These are phyloP conservation scores for Suillus decipiens DNA, from an alignment of 768 basidiomycete genomes.

Conservation along the genomic window DNA sequence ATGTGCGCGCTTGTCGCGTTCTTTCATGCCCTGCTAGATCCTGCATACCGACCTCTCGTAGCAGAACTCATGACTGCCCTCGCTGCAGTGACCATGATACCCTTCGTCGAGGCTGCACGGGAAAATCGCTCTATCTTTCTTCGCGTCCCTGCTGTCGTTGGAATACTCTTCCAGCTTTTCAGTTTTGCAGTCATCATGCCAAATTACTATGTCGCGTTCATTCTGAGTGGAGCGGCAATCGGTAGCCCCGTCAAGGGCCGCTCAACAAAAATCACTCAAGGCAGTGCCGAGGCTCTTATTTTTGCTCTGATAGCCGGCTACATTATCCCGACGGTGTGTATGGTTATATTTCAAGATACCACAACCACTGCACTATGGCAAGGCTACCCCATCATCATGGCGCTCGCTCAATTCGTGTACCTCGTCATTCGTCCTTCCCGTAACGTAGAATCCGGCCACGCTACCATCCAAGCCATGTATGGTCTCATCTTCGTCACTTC, in stretches of 20 bases:
- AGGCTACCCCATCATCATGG: constrained; percentile 48
- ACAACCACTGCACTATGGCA: constrained; percentile 56
- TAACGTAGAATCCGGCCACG: constrained; percentile 20
- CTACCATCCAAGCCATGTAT: constrained; percentile 23
- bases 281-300: constrained; percentile 52
- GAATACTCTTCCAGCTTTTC: constrained; percentile 42
- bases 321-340: constrained; percentile 46
- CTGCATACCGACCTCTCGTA: constrained; percentile 20
- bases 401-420: constrained; percentile 42
- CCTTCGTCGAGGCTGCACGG: constrained; percentile 47
- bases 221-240: constrained; percentile 37
- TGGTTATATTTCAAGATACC: constrained; percentile 45
- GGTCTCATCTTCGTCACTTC: constrained; percentile 20
- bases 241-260: constrained; percentile 16
- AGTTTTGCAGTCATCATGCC: constrained; percentile 48
- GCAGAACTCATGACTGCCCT: constrained; percentile 17
- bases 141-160: constrained; percentile 43
- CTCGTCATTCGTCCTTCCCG: constrained; percentile 37
- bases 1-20: constrained; percentile 49
- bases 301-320: constrained; percentile 49
- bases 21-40: constrained; percentile 39
- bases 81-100: constrained; percentile 35
- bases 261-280: constrained; percentile 38
- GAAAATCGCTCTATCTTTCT: constrained; percentile 36
- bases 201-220: constrained; percentile 49